Base-by-base conservation (phyloP, 148 eudicot species). In the Cornus suecica region DNA sequence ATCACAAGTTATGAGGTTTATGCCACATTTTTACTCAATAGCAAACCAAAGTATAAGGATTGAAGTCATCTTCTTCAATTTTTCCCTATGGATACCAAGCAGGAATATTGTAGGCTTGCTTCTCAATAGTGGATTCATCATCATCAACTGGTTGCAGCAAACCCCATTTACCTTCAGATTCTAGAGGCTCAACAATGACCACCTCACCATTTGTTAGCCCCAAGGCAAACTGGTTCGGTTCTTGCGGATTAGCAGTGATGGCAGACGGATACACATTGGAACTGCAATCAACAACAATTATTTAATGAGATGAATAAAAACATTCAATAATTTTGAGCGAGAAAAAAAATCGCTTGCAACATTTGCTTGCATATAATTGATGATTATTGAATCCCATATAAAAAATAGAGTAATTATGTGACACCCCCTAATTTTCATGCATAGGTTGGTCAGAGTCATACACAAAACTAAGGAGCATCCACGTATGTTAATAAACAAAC, bases 141-240 rank as follows among this genome's bases (percentile, higher is more conserved):
- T 73, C 72, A 22, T 78, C 80, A 16, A 24, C 63, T 11, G 84
- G 77, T 27, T 78, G 82, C 15, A 68, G 77, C 31, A 76, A 66
- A 37, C 83, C 84, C 87, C 87, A 84, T 65, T 81, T 84, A 72
- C 80, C 83, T 79, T 82, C 77, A 5, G 87, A 78, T 52, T 81
- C 87, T n/a, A 79, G 79, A 10, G 87, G 87, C 51, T 84, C 87
- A 18, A 84, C 65, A 1, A 84, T 80, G 64, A 79, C 81, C n/a
- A 84, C 81, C 18, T 72, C 74, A 7, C 87, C 83, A 62, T 81
- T 80, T 22, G 84, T 76, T n/a, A 81, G 73, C 6, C 83, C 87
- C 34, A 84, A 28, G 20, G 87, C 83, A 73, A 84, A 84, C 64
- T 84, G 84, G 60, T 84, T 84, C 23, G 87, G 74, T 68, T 84